Evolutionary conservation across 2,329 filamentous ascomycete species (phyloP).

Genomic region (Cladosporium sp.): DNA sequence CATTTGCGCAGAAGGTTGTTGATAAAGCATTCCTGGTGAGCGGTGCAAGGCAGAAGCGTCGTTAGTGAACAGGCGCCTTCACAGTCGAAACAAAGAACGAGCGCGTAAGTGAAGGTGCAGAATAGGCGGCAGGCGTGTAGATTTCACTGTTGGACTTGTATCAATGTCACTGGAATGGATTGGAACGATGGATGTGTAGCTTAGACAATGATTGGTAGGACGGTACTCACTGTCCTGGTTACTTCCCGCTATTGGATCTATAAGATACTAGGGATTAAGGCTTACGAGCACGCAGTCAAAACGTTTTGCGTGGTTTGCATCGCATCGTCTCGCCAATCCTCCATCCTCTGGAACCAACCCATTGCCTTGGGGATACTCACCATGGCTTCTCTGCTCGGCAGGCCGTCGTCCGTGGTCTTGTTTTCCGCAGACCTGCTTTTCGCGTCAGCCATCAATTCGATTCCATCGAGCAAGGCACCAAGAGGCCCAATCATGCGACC

Average conservation of each 20-base stretch:
- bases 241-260: background rate
- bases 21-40: background rate
- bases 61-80: background rate
- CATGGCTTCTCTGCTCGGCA: slow-evolving; percentile 50
- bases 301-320: slow-evolving; percentile 3
- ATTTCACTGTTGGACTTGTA: background rate
- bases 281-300: background rate
- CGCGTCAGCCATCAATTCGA: background rate
- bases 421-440: background rate
- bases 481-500: background rate
- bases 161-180: background rate
- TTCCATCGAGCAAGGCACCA: background rate
- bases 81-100: background rate
- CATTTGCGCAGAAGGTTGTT: background rate
- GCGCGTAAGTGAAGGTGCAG: background rate
- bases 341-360: background rate
- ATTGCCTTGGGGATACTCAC: background rate
- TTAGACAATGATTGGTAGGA: background rate
- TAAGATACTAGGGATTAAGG: background rate
- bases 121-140: background rate
- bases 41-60: background rate
- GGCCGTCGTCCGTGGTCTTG: slow-evolving; percentile 38
- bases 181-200: background rate
- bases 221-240: background rate
- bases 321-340: slow-evolving; percentile 8